Conservation (phyloP, 345 rosid species). For the Limnanthes douglasii region DNA sequence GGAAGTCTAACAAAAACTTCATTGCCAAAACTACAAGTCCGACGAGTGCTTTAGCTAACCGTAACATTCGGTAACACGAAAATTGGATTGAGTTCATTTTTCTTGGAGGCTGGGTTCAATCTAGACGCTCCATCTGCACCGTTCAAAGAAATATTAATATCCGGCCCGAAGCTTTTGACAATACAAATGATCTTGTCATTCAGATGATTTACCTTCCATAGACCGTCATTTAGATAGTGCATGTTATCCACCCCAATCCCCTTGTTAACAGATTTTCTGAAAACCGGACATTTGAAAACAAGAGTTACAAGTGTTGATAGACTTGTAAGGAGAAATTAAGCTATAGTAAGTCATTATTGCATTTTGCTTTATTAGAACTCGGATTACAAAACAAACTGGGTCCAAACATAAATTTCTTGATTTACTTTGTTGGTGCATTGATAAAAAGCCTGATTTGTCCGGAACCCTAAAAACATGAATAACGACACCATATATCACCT, state of each 20-base stretch:
- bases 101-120: too few species aligned
- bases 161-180: too few species aligned
- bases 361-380: background rate
- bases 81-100: too few species aligned
- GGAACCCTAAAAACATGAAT: background rate
- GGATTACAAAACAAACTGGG: background rate
- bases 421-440: background rate
- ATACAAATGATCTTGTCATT: too few species aligned
- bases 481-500: background rate
- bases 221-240: conserved; percentile 99
- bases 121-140: conserved; percentile 84
- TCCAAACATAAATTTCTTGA: background rate
- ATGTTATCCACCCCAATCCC: conserved; percentile 97
- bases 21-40: too few species aligned
- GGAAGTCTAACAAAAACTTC: too few species aligned
- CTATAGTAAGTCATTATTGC: background rate
- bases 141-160: conserved; percentile 3
- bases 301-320: background rate
- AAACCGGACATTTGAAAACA: conserved; percentile 8
- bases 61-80: too few species aligned
- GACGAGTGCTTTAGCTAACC: too few species aligned
- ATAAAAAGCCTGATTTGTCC: too few species aligned
- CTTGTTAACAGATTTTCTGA: conserved; percentile 76
- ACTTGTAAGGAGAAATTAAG: background rate
- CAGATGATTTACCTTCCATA: conserved; percentile 99